Evolutionary conservation across 2,329 filamentous ascomycete species (phyloP), one percentile per base, ranked within the genome.

Genomic region (Phaeosphaeria sp.): DNA sequence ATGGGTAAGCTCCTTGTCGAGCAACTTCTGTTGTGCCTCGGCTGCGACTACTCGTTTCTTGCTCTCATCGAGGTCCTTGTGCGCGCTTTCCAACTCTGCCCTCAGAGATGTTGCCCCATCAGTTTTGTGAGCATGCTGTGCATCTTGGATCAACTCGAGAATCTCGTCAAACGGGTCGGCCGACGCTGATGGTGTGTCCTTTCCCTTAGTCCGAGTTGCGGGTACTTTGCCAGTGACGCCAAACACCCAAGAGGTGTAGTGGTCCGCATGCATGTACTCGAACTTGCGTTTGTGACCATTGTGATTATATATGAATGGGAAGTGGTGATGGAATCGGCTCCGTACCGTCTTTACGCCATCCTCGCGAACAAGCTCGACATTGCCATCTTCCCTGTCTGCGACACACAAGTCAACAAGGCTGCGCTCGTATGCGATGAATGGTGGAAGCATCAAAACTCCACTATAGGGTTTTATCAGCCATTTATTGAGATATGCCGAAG

Each of bases 261-360:
- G 30, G 17, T 41, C 21, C 11, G 48, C 48, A 17, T 42, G 48
- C 48, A 50, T 50, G 21, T 41, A 50, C 13, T 42, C 48, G 30
- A 50, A 50, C 3, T 23, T 20, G 13, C 48, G 48, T 1, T 18
- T 33, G 20, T 25, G 18, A 20, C 36, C 21, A 7, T 41, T 9
- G 2, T n/a, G 13, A 18, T 52, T 44, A n/a, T 30, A 52, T 1
- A 44, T 17, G 39, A 52, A 52, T 3, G 50, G 50, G 21, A 52
- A 52, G 41, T 44, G 23, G 18, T 52, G 22, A 15, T 27, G 18
- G 50, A 41, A 52, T 11, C 39, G 30, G 13, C 47, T 20, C 23
- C 36, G 20, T 15, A 33, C 6, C 6, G 3, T 21, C 48, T 11
- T 50, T 22, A 23, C 18, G 23, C 48, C 48, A n/a, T 50, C 33